Evolutionary conservation across 2,329 filamentous ascomycete genomes (phyloP).

Genomic region (Arachnomyces sp.): DNA sequence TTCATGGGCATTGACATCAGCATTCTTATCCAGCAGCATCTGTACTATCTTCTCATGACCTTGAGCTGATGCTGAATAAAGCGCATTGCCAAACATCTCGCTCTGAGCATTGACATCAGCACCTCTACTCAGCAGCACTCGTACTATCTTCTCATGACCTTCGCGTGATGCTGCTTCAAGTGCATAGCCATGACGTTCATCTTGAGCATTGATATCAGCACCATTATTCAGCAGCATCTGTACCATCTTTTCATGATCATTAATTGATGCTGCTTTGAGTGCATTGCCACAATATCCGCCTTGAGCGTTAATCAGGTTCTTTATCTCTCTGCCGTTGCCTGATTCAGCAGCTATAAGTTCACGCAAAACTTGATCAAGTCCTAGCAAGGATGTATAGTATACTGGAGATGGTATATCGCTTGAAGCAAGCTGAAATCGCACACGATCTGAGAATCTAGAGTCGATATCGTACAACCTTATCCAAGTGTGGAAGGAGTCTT

Average conservation of each 20-base stretch:
- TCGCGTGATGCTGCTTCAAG: background rate
- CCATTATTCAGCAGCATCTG: constrained; percentile 2
- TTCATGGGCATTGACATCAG: constrained; percentile 3
- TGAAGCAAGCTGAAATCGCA: too few relatives aligned
- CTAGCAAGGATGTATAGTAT: background rate
- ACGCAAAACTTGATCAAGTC: background rate
- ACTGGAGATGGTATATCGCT: too few relatives aligned
- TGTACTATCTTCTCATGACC: background rate
- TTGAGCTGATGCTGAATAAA: background rate
- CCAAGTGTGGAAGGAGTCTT: too few relatives aligned
- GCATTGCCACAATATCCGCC: background rate
- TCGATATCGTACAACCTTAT: too few relatives aligned
- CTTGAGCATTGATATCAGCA: constrained; percentile 3
- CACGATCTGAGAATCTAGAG: too few relatives aligned
- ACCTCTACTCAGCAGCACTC: constrained; percentile 1
- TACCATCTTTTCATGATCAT: background rate
- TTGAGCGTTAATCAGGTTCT: too few relatives aligned
- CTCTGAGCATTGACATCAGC: background rate
- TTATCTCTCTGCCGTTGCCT: too few relatives aligned
- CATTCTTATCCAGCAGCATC: background rate
- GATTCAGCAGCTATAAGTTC: background rate
- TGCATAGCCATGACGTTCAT: background rate
- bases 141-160: background rate
- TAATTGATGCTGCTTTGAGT: background rate
- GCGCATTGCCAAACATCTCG: background rate